Evolutionary conservation across 176 grass and related monocot species (phyloP).

Genomic region (Aegilops sharonensis): DNA sequence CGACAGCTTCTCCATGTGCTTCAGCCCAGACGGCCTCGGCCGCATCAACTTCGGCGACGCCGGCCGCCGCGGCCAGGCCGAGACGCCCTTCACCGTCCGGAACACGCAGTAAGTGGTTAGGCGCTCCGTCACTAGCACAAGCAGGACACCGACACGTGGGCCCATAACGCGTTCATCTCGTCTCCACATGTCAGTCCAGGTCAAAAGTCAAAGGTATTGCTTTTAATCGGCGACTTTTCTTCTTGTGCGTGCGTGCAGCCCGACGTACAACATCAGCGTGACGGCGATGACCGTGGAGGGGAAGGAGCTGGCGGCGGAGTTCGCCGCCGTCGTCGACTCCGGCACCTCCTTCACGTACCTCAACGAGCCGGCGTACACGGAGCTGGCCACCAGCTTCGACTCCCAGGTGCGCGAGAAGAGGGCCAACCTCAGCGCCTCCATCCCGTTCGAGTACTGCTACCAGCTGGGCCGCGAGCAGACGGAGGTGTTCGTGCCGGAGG

Average conservation of each 20-base stretch:
- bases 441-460: conserved; percentile 63
- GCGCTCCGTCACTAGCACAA: neutral
- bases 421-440: neutral
- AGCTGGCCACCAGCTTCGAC: conserved; percentile 35
- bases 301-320: conserved; percentile 15
- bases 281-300: conserved; percentile 32
- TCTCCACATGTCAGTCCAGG: neutral
- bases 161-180: no score
- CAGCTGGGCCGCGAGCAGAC: neutral
- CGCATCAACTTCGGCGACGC: conserved; percentile 78
- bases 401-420: neutral
- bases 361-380: conserved; percentile 45
- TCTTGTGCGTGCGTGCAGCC: conserved; percentile 17
- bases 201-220: neutral
- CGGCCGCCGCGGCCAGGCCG: conserved; percentile 43
- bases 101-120: neutral
- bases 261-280: conserved; percentile 65
- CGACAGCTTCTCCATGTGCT: conserved; percentile 91
- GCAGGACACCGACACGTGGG: neutral
- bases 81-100: conserved; percentile 54
- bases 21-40: conserved; percentile 49
- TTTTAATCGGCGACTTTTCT: neutral
- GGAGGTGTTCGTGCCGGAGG: neutral
- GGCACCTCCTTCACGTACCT: conserved; percentile 69
- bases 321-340: conserved; percentile 64